Percentiles rank a stretch among this genome's conserved stretches.
Evolutionary conservation across 2,329 filamentous ascomycete species (phyloP).

Genomic region (Orbilia quercus): DNA sequence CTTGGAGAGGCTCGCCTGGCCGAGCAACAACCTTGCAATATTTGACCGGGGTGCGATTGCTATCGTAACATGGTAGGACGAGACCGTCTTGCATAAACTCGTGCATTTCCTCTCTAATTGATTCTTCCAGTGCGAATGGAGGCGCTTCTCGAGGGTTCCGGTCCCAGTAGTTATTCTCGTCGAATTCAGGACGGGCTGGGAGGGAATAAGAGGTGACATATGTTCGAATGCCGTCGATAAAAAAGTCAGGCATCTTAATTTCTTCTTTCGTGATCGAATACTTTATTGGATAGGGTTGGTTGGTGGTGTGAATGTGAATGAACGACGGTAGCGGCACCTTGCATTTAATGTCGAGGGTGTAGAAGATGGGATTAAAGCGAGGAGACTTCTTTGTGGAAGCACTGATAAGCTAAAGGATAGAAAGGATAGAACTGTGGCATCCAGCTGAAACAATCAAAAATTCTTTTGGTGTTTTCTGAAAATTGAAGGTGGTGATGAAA

Average conservation of each 20-base stretch:
- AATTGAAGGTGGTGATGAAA: background rate
- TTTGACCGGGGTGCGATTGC: conserved; percentile 23
- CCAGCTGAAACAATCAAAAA: background rate
- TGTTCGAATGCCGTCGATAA: conserved; percentile 30
- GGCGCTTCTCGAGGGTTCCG: conserved; percentile 43
- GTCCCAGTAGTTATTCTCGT: conserved; percentile 12
- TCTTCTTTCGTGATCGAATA: too few relatives aligned
- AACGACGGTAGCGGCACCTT: too few relatives aligned
- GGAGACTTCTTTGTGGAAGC: too few relatives aligned
- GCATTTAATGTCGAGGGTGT: too few relatives aligned
- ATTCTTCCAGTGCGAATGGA: conserved; percentile 35
- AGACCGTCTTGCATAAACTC: conserved; percentile 31
- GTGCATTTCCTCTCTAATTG: conserved; percentile 35
- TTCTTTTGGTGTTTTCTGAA: background rate
- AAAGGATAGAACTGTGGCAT: too few relatives aligned
- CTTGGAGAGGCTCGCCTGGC: conserved; percentile 42
- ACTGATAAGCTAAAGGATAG: too few relatives aligned
- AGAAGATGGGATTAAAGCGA: too few relatives aligned
- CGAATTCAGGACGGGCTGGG: conserved; percentile 28
- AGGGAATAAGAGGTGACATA: conserved; percentile 47
- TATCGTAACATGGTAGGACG: conserved; percentile 34
- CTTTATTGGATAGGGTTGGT: too few relatives aligned
- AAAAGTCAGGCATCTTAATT: conserved; percentile 42
- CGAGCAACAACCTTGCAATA: conserved; percentile 33
- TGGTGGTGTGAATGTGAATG: too few relatives aligned